These are phyloP conservation scores for Buddleja alternifolia DNA, from an alignment of 257 asterid species.

Conservation along the genomic window DNA sequence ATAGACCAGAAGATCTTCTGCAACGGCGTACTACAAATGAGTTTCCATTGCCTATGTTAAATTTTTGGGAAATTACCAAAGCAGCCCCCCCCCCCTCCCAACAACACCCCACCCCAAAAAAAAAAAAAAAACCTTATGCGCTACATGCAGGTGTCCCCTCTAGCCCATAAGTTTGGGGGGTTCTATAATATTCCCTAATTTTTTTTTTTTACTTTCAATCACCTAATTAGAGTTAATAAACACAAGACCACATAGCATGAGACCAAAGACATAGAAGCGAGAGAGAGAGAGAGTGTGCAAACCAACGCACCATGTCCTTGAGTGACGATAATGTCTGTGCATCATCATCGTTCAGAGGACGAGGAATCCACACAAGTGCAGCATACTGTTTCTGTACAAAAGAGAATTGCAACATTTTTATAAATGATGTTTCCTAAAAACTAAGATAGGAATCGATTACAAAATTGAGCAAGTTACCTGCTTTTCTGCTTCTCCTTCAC, in stretches of 20 bases:
- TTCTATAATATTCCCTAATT: no score
- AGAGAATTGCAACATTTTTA: conserved; percentile 11
- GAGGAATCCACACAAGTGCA: conserved; percentile 93
- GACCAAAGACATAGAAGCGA: background rate
- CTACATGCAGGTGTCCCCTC: no score
- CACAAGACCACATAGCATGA: no score
- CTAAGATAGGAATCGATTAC: background rate
- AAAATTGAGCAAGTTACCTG: conserved; percentile 55
- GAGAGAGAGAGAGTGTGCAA: background rate
- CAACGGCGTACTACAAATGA: background rate
- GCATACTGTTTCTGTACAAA: conserved; percentile 80
- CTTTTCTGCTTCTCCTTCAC: conserved; percentile 98
- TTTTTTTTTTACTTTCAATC: no score
- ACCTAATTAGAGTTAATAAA: background rate
- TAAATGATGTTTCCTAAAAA: conserved; percentile 12
- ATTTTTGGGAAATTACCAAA: no score
- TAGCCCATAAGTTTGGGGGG: no score
- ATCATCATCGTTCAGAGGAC: conserved; percentile 62
- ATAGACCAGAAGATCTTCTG: background rate
- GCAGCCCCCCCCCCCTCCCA: no score
- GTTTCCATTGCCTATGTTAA: no score
- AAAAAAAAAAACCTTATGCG: no score
- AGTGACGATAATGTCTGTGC: conserved; percentile 49
- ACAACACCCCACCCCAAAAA: no score
- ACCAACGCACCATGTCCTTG: conserved; percentile 59